Base-by-base conservation (phyloP, 352 stramenopile genomes). In the Blastocystis sp. region DNA sequence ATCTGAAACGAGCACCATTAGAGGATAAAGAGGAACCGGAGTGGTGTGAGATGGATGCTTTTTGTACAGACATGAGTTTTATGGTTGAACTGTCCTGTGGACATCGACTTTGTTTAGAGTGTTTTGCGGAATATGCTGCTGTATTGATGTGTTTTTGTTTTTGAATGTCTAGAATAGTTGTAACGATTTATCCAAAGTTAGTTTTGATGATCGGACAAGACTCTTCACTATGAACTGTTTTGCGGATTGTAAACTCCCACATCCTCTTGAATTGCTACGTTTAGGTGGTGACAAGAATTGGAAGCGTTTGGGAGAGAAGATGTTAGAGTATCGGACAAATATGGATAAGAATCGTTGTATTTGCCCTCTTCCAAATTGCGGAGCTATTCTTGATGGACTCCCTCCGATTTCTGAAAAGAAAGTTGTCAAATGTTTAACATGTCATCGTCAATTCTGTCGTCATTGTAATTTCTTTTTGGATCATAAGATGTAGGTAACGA, bases 21-120 rank as follows among this genome's bases (percentile, higher is more conserved):
- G 35, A 19, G 15, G 4, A 27, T 7, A 30, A 24, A 37, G 73
- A 84, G 13, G 73, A 84, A 24, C 48, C 51, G 1, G 54, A 62
- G 7, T 84, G 73, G 73, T 84, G 73, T 57, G 73, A 84, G 56
- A 84, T 84, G 73, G 73, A 84, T 4, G 73, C 73, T n/a, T 84
- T 84, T 42, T 84, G 73, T 37, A 24, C 48, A 9, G 73, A 84
- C 30, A 84, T 84, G 73, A 44, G 35, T 24, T 84, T 84, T 84
- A 84, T 84, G 73, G 48, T 84, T 13, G 73, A 84, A 24, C 73
- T 84, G 15, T 84, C 73, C 6, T 84, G 73, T 44, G 73, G 73
- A 22, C 73, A 84, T 66, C 44, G 53, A 1, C 30, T 84, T 17
- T 84, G 73, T 68, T 30, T 84, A 9, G 73, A 60, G 42, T 84